These are phyloP conservation scores for Blastocladiella emersonii DNA, from an alignment of 371 early-diverging fungal genomes.

Conservation along the genomic window DNA sequence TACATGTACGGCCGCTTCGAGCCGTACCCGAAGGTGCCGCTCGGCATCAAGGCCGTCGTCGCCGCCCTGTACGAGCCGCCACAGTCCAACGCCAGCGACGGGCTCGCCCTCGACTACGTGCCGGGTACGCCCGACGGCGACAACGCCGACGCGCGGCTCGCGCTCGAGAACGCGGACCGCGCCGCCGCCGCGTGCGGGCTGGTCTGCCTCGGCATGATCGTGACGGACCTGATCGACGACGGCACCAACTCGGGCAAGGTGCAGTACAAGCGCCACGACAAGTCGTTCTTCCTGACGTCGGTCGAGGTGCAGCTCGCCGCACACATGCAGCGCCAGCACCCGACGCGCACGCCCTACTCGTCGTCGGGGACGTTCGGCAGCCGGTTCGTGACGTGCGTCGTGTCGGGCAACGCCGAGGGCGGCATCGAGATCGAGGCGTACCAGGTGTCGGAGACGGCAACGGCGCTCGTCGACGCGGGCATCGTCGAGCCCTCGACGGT, in stretches of 20 bases:
- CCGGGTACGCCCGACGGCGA: neutral
- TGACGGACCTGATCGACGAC: conserved; percentile 85
- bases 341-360: conserved; percentile 55
- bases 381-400: conserved; percentile 84
- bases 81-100: conserved; percentile 72
- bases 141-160: conserved; percentile 12
- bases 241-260: conserved; percentile 70
- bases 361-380: conserved; percentile 63
- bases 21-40: conserved; percentile 77
- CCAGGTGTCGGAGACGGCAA: conserved; percentile 83
- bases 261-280: conserved; percentile 68
- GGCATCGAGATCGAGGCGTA: conserved; percentile 79
- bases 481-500: conserved; percentile 82
- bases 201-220: conserved; percentile 80
- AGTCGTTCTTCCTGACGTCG: conserved; percentile 89
- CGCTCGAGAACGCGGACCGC: conserved; percentile 30
- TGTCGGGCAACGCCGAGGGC: conserved; percentile 58
- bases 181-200: conserved; percentile 67
- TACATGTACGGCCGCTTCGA: conserved; percentile 90
- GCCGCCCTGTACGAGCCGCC: conserved; percentile 91
- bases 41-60: conserved; percentile 96
- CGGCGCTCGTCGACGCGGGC: conserved; percentile 83
- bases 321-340: conserved; percentile 68
- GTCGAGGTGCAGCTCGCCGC: conserved; percentile 87
- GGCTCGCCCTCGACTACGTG: conserved; percentile 49